Base-by-base conservation (phyloP, 2,329 filamentous ascomycete genomes). In the Chalara sp. region DNA sequence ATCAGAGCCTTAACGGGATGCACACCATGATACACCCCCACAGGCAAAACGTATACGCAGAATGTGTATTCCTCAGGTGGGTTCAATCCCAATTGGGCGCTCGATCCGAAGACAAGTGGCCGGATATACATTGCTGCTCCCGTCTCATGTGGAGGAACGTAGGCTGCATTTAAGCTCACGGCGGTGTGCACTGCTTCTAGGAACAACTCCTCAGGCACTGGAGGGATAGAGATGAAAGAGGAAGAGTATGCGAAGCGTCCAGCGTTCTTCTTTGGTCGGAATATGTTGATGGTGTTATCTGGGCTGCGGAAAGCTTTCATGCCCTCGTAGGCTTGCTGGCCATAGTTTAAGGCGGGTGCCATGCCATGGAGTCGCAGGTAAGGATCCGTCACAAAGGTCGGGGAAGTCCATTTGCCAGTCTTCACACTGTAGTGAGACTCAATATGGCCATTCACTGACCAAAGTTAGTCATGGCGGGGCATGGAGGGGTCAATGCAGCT, bases 291-390 rank as follows among this genome's bases (percentile, higher is more conserved):
- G 53, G 72, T 70, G 53, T 75, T 67, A 67, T 86, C 81, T 13
- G 89, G 87, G 2, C 78, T 75, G 56, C 92, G 89, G 79, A 96
- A 96, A 50, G 92, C 91, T 71, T 97, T 97, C 67, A 97, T 83
- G n/a, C 93, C 93, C 69, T 99, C 93, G 75, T 95, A 99, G 63
- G 89, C 92, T 73, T 97, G 93, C 67, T 96, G 90, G 52, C 92
- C 90, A 69, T 99, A 99, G 78, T 99, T 99, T 58, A 97, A 81
- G 42, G 83, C 92, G 0, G 93, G 91, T 0, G 91, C 85, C 88
- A 99, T 93, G 69, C 92, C 93, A 70, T 97, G 92, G 65, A 97
- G 83, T 58, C 84, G 84, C 61, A 97, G 81, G 74, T 79, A 91
- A 6, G 92, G 92, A 62, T 92, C 88, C 54, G 81, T 71, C 54